Evolutionary conservation across 2,329 filamentous ascomycete genomes (phyloP).

Genomic region (Emmonsiellopsis sp.): DNA sequence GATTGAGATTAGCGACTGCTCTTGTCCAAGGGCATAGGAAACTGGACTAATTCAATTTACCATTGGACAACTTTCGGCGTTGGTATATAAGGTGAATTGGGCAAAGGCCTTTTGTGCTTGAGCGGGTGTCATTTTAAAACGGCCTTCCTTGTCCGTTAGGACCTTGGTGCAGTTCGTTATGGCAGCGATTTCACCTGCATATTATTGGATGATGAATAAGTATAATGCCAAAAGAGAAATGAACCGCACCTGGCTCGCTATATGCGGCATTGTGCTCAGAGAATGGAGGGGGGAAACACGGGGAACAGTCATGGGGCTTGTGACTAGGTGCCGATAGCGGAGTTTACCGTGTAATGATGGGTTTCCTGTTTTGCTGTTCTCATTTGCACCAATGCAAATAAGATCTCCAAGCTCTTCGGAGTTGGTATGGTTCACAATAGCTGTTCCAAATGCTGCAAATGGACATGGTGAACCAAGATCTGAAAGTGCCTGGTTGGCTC

Average conservation of each 20-base stretch:
- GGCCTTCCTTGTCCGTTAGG: constrained; percentile 38
- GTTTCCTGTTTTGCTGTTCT: constrained; percentile 37
- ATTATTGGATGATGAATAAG: too few relatives aligned
- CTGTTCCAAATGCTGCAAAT: constrained; percentile 45
- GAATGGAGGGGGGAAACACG: too few relatives aligned
- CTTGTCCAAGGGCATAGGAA: too few relatives aligned
- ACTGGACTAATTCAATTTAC: too few relatives aligned
- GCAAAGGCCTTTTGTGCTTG: constrained; percentile 40
- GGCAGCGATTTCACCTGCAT: constrained; percentile 48
- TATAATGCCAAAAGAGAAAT: too few relatives aligned
- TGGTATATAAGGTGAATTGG: constrained; percentile 47
- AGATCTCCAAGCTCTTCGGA: constrained; percentile 19
- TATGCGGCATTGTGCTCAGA: too few relatives aligned
- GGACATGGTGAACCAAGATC: constrained; percentile 41
- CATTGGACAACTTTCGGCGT: constrained; percentile 50
- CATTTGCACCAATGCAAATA: constrained; percentile 45
- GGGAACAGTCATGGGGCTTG: too few relatives aligned
- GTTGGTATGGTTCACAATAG: constrained; percentile 48
- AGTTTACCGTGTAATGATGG: constrained; percentile 46
- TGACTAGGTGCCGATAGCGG: too few relatives aligned
- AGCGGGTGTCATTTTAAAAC: constrained; percentile 34
- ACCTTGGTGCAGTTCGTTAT: constrained; percentile 46
- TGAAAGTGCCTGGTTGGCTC: constrained; percentile 39
- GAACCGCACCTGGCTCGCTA: too few relatives aligned
- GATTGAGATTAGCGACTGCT: too few relatives aligned